Evolutionary conservation across 2,329 filamentous ascomycete species (phyloP), one percentile per base, ranked within the genome.

Genomic region (Talaromyces sp.): DNA sequence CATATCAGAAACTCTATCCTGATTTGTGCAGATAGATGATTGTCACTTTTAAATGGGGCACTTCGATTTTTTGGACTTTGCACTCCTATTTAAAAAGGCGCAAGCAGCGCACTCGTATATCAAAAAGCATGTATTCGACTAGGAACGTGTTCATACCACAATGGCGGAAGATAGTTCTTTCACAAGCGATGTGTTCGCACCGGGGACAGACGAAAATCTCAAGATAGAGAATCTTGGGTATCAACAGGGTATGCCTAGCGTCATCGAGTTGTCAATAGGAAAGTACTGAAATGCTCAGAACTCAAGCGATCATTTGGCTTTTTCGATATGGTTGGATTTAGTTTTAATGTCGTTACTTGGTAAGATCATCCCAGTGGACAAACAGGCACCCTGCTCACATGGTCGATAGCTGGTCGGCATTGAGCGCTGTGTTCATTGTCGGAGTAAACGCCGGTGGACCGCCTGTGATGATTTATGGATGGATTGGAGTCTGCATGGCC

Each of bases 381-480:
- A 16, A 31, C 27, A 14, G 9, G 30, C 16, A 16, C 4, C 9
- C 7, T 28, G n/a, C 10, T 28, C n/a, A 42, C 27, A 16, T n/a
- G n/a, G 14, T 36, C n/a, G 33, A 42, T 42, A 44, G 78, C 68
- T 86, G 84, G 84, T 83, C 81, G 34, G 84, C 83, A 4, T 71
- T 86, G 2, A 80, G 79, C 53, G 83, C 83, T 40, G 82, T 84
- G 0, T 77, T 87, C 50, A 83, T 84, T 57, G 79, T 85, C 34
- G 84, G 83, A 5, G 80, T 85, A 10, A 79, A 79, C 61, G 79
- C 82, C 40, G 83, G 83, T 14, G 83, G 84, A 1, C 83, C 84
- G 3, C 82, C 84, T 0, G 82, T 86, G 50, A 86, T 86, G 81
- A 77, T 86, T 6, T 86, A 82, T 73, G 80, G 80, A 50, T 86